These are phyloP conservation scores for Naegleria lovaniensis DNA, from an alignment of 208 protist genomes.

Conservation along the genomic window DNA sequence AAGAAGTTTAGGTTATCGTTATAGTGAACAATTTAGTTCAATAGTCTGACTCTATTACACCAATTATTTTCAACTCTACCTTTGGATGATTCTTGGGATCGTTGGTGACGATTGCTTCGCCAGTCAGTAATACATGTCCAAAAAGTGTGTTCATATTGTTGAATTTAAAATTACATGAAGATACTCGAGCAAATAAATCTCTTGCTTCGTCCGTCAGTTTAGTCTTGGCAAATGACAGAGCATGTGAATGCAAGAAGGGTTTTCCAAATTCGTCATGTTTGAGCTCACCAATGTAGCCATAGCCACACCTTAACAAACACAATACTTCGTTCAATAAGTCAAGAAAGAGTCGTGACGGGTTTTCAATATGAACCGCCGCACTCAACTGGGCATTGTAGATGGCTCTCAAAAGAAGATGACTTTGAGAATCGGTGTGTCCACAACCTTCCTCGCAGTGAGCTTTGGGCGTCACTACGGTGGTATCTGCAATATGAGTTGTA, in stretches of 20 bases:
- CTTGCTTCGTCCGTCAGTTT: not conserved
- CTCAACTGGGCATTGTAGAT: not conserved
- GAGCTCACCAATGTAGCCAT: not conserved
- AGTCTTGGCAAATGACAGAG: not conserved
- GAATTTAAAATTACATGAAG: not conserved
- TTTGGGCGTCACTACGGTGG: too few relatives aligned
- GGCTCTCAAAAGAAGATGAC: not conserved
- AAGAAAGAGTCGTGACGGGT: not conserved
- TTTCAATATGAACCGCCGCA: not conserved
- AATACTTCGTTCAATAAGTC: not conserved
- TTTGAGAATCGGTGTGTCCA: not conserved
- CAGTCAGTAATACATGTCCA: not conserved
- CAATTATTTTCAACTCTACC: too few relatives aligned
- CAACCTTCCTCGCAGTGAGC: not conserved
- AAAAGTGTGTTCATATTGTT: not conserved
- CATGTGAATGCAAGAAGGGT: not conserved
- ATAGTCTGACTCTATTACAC: too few relatives aligned
- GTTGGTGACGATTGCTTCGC: not conserved
- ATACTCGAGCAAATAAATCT: not conserved
- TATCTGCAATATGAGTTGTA: too few relatives aligned
- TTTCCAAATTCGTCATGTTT: not conserved
- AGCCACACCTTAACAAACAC: not conserved
- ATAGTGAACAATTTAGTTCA: too few relatives aligned
- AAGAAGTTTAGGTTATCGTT: too few relatives aligned
- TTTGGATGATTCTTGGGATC: not conserved